Conservation (phyloP, 2,329 filamentous ascomycete genomes). For the Xylariales sp. region DNA sequence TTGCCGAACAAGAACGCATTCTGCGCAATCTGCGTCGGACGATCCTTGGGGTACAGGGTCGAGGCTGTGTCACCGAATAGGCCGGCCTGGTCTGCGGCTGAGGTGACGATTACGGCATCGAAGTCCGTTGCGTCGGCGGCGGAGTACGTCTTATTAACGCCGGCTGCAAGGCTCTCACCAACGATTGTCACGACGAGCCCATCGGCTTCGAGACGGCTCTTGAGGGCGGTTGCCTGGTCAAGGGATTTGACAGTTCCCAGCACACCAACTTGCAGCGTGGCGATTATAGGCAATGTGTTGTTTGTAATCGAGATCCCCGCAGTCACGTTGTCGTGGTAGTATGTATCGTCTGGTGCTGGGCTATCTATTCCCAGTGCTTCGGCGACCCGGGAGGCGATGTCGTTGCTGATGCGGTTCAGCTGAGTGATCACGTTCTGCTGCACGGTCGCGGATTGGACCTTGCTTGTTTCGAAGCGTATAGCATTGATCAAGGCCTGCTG, state of each 20-base stretch:
- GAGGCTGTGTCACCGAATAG: slow-evolving; percentile 45
- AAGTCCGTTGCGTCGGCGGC: slow-evolving; percentile 58
- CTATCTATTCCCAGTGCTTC: slow-evolving; percentile 53
- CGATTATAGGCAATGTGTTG: slow-evolving; percentile 53
- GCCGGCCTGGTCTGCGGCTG: slow-evolving; percentile 40
- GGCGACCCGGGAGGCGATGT: slow-evolving; percentile 62
- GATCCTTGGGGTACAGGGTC: slow-evolving; percentile 57
- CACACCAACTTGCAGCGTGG: slow-evolving; percentile 60
- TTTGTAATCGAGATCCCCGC: slow-evolving; percentile 55
- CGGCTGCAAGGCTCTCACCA: slow-evolving; percentile 49
- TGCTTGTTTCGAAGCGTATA: slow-evolving; percentile 64
- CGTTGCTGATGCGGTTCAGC: slow-evolving; percentile 64
- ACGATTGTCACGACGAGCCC: slow-evolving; percentile 57
- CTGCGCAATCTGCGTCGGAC: slow-evolving; percentile 58
- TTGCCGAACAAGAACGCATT: slow-evolving; percentile 67
- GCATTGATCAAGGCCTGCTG: slow-evolving; percentile 70
- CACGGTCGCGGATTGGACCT: slow-evolving; percentile 52
- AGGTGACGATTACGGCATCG: slow-evolving; percentile 57
- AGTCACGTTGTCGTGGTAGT: slow-evolving; percentile 67
- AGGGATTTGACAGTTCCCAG: slow-evolving; percentile 46
- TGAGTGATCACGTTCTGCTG: slow-evolving; percentile 63
- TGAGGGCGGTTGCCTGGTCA: slow-evolving; percentile 44
- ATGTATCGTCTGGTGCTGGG: slow-evolving; percentile 55
- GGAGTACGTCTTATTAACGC: slow-evolving; percentile 61
- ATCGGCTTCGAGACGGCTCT: slow-evolving; percentile 38